Conservation (phyloP, 2,329 filamentous ascomycete species). For the Apiospora rasikravindrae region DNA sequence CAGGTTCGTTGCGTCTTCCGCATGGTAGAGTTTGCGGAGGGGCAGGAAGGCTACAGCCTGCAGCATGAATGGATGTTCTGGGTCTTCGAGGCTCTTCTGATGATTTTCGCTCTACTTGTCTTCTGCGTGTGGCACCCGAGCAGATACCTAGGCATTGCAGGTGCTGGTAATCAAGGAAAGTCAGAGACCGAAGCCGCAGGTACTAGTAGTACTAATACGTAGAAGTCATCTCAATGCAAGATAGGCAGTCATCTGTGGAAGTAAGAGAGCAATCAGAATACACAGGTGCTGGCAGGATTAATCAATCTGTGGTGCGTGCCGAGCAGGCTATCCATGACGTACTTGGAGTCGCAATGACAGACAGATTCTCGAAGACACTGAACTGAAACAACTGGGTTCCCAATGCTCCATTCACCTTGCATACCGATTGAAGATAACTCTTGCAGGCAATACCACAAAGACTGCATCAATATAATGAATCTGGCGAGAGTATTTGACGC, state of each 20-base stretch:
- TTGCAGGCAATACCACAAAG: too few species aligned
- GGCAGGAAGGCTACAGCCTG: background rate
- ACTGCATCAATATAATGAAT: too few species aligned
- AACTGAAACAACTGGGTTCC: too few species aligned
- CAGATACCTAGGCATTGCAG: background rate
- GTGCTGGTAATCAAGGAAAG: background rate
- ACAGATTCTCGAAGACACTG: too few species aligned
- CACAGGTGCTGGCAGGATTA: too few species aligned
- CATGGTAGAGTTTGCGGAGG: slow-evolving; percentile 1
- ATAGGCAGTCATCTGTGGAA: background rate
- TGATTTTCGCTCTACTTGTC: background rate
- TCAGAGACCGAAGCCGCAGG: background rate
- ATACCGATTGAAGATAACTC: too few species aligned
- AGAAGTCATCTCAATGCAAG: background rate
- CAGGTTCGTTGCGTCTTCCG: background rate
- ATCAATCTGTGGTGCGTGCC: too few species aligned
- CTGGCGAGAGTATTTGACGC: too few species aligned
- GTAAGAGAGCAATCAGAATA: background rate
- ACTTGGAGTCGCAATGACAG: too few species aligned
- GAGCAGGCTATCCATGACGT: too few species aligned
- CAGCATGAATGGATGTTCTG: slow-evolving; percentile 2
- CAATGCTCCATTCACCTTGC: too few species aligned
- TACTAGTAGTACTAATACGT: background rate
- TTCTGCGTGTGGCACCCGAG: background rate
- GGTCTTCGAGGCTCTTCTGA: slow-evolving; percentile 2